These are phyloP conservation scores for Hanseniaspora nectarophila DNA, from an alignment of 805 yeast genomes.

Conservation along the genomic window DNA sequence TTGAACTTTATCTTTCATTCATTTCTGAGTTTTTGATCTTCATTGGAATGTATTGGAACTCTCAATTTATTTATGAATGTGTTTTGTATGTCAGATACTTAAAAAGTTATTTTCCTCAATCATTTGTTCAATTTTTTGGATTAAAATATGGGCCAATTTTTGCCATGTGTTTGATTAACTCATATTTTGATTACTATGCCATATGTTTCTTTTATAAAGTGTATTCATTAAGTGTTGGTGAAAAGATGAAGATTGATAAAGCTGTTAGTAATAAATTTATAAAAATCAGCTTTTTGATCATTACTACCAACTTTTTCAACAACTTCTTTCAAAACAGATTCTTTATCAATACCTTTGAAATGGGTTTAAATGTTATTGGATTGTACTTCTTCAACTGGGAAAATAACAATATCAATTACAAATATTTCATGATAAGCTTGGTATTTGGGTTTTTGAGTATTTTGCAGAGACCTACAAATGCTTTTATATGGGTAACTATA, in stretches of 20 bases:
- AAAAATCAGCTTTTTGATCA: conserved; percentile 21
- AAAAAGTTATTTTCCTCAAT: not conserved
- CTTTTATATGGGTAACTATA: conserved; percentile 56
- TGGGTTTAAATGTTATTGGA: conserved; percentile 54
- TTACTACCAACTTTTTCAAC: conserved; percentile 42
- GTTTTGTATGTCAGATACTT: conserved; percentile 25
- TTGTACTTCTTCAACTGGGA: conserved; percentile 64
- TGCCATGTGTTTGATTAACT: conserved; percentile 55
- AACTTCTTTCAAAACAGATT: conserved; percentile 73
- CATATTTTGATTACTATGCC: conserved; percentile 55
- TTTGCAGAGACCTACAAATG: conserved; percentile 75
- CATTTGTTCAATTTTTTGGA: conserved; percentile 27
- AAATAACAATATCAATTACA: conserved; percentile 18
- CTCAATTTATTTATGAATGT: conserved; percentile 14
- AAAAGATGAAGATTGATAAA: conserved; percentile 16
- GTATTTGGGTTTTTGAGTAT: conserved; percentile 49
- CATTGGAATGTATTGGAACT: not conserved
- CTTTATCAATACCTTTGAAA: conserved; percentile 74
- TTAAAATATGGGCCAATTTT: conserved; percentile 50
- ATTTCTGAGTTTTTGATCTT: not conserved
- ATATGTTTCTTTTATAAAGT: conserved; percentile 36
- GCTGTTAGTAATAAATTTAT: conserved; percentile 16
- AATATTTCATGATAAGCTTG: conserved; percentile 31
- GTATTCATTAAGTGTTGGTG: conserved; percentile 15
- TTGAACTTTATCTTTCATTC: not conserved